Evolutionary conservation across 2,329 filamentous ascomycete genomes (phyloP), one percentile per base, ranked within the genome.

Genomic region (Neopestalotiopsis rosae): DNA sequence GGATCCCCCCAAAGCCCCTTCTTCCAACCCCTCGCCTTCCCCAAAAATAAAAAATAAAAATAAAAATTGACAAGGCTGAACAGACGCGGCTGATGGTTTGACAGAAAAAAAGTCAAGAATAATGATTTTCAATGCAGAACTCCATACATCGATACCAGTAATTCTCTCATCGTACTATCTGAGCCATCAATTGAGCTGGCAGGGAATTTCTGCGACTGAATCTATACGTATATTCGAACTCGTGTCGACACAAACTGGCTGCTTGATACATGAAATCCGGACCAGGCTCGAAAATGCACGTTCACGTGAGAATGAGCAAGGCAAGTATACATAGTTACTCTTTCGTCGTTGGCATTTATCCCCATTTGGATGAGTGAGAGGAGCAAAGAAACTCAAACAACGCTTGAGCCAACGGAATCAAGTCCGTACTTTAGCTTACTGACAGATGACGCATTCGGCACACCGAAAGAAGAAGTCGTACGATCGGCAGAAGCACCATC

Each of bases 371-470:
- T 38, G 34, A 10, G 34, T 10, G 34, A 10, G 34, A 38, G 24
- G 24, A 28, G 24, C 24, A 38, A 38, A 38, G 34, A 7, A 38
- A 38, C 10, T 38, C 34, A 10, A 38, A 10, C 34, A 7, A 38
- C 6, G 6, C 34, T 38, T 10, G 10, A 52, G 45, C 45, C n/a
- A 20, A 52, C 45, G 45, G n/a, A 20, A 9, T 52, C 45, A 52
- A 52, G n/a, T 52, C 45, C 45, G 45, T 52, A 52, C 17, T 20
- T 52, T 52, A 24, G 34, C 45, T 6, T 52, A n/a, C 17, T n/a
- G n/a, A 52, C n/a, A 49, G 42, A 52, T 52, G 45, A 52, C 45
- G 17, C 45, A 52, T 52, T 52, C n/a, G n/a, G n/a, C 45, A 52
- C 5, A n/a, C 45, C 5, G 45, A 17, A 14, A 24, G 5, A 24